Evolutionary conservation across 805 yeast species (phyloP).

Genomic region (Candida yuanshanica): DNA sequence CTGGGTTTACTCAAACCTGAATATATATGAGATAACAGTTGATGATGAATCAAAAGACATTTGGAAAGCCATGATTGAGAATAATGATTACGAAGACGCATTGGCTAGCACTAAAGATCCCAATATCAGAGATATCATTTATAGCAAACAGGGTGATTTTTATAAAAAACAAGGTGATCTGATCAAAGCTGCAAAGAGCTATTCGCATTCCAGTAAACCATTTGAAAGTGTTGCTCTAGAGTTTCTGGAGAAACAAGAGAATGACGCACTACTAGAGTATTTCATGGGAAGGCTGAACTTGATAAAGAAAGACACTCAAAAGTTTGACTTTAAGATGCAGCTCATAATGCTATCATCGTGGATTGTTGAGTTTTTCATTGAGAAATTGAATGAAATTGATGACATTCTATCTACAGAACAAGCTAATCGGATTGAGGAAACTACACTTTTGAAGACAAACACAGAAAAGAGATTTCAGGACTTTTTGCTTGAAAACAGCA

Average conservation of each 20-base stretch:
- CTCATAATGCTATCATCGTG: constrained; percentile 28
- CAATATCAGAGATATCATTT: constrained; percentile 41
- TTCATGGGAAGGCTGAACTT: constrained; percentile 35
- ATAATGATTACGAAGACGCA: constrained; percentile 60
- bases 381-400: constrained; percentile 30
- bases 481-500: constrained; percentile 46
- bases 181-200: constrained; percentile 44
- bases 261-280: constrained; percentile 42
- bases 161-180: constrained; percentile 28
- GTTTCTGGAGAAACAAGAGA: constrained; percentile 39
- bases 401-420: constrained; percentile 26
- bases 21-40: constrained; percentile 67
- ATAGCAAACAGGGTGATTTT: constrained; percentile 49
- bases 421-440: constrained; percentile 15
- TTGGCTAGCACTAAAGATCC: constrained; percentile 34
- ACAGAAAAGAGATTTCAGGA: constrained; percentile 31
- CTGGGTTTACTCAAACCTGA: constrained; percentile 65
- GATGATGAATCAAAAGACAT: constrained; percentile 66
- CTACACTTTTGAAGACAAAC: constrained; percentile 21
- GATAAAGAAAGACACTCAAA: constrained; percentile 21
- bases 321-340: constrained; percentile 25
- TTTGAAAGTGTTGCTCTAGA: constrained; percentile 64
- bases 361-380: constrained; percentile 31
- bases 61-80: constrained; percentile 60
- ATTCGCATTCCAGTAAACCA: constrained; percentile 59